phyloP scores from a whole-genome alignment of 257 asterid genomes.

The Solanum tarijense region DNA sequence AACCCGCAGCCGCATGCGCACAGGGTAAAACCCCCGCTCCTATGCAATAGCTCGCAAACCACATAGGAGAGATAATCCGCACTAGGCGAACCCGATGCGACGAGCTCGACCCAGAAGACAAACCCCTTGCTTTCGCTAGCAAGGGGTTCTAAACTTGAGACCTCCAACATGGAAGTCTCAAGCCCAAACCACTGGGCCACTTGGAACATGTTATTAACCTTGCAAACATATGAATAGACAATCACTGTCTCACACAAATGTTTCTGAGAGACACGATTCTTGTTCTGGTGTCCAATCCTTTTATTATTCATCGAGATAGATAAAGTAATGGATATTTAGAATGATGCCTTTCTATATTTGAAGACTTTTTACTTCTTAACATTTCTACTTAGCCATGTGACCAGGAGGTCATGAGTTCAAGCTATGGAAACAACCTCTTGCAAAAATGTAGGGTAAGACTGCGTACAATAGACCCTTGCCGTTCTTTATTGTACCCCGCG shows the following conservation, averaged over 20 bases:
- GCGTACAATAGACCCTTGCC: neutral
- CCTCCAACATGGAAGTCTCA: too few relatives aligned
- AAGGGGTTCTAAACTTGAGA: too few relatives aligned
- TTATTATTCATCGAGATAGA: neutral
- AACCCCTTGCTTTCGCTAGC: too few relatives aligned
- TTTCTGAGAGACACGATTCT: neutral
- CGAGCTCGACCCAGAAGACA: too few relatives aligned
- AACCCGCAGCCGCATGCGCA: too few relatives aligned
- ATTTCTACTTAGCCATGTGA: neutral
- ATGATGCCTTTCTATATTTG: neutral
- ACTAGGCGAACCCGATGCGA: too few relatives aligned
- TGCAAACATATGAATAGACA: neutral
- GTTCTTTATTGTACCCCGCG: neutral
- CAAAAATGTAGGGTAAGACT: neutral
- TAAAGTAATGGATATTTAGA: neutral
- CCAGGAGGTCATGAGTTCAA: neutral
- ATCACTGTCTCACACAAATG: neutral
- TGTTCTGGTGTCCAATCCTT: neutral
- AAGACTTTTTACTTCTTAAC: neutral
- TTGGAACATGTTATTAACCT: neutral
- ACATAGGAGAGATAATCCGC: too few relatives aligned
- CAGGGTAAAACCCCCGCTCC: too few relatives aligned
- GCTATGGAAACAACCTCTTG: neutral
- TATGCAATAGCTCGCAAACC: too few relatives aligned
- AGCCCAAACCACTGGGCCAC: neutral